Base-by-base conservation (phyloP, 2,329 filamentous ascomycete genomes). In the Elsinoe ampelina region DNA sequence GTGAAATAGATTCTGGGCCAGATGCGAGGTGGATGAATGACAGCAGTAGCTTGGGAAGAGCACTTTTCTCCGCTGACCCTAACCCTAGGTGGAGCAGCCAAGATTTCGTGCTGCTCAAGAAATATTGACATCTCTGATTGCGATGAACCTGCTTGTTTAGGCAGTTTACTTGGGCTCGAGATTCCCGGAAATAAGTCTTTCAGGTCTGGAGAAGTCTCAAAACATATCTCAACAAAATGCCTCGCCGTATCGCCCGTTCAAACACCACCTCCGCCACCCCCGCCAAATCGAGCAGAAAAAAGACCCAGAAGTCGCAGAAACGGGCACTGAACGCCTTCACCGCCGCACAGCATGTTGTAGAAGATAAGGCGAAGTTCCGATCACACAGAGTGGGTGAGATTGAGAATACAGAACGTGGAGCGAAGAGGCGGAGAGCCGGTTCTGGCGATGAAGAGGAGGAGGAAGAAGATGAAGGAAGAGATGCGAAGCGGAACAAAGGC, bases 281-380 rank as follows among this genome's bases (percentile, higher is more conserved):
- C 70, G 1, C 63, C 70, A 58, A 64, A 42, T 32, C 54, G 30
- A 48, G 30, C 42, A 47, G 41, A n/a, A 42, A 45, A 39, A 56
- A 56, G 15, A 19, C 19, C 26, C 42, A 70, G 73, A 76, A 70
- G 62, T 71, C 75, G 54, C 73, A 73, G 51, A 83, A 81, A 62
- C 76, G 80, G 58, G 74, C 74, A 7, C 73, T 83, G 36, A 77
- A 87, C 68, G 84, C 84, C 19, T 80, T 84, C 61, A 73, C 84
- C 22, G 83, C 84, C 63, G 84, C 84, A n/a, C 77, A 80, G 59
- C 72, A 77, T 59, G 71, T 81, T 60, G 73, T 76, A 60, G 76
- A 79, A 3, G 76, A 79, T 15, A 74, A 74, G 58, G 59, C 73
- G 6, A 80, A 78, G 63, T 72, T 84, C 45, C 75, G 77, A 60